These are phyloP conservation scores for Paspalum notatum DNA, from an alignment of 176 grass and related monocot species.

Conservation along the genomic window DNA sequence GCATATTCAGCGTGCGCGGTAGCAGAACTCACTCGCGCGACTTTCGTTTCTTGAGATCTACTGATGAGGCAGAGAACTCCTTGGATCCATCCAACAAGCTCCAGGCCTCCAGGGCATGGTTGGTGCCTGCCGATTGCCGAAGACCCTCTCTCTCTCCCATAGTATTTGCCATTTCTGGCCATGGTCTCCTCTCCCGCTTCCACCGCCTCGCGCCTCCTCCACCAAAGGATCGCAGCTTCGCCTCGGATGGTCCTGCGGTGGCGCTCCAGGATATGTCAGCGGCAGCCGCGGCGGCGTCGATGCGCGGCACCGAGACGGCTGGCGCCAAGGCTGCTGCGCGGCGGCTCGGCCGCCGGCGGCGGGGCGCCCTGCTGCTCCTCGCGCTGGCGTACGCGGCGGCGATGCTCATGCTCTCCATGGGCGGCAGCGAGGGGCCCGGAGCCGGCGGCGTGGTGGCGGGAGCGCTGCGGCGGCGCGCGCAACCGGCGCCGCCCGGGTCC, in stretches of 20 bases:
- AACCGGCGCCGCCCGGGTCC: slow-evolving; percentile 57
- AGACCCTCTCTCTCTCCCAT: not conserved
- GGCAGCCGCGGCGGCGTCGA: slow-evolving; percentile 16
- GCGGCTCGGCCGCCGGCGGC: slow-evolving; percentile 43
- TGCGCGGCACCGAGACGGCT: slow-evolving; percentile 31
- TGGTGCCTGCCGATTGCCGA: no score
- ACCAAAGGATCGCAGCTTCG: not conserved
- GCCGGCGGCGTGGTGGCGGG: slow-evolving; percentile 38
- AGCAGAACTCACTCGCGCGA: no score
- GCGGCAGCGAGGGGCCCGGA: slow-evolving; percentile 25
- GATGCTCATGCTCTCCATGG: slow-evolving; percentile 50
- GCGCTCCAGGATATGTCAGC: slow-evolving; percentile 23
- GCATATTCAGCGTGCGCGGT: no score
- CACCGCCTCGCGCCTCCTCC: not conserved
- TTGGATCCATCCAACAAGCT: no score
- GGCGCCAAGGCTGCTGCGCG: slow-evolving; percentile 31
- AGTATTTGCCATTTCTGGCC: slow-evolving; percentile 32
- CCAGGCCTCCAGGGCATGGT: no score
- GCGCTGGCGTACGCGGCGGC: slow-evolving; percentile 57
- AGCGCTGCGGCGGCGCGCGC: slow-evolving; percentile 18
- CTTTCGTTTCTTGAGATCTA: no score
- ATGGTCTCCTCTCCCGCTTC: not conserved
- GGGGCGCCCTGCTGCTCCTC: slow-evolving; percentile 55
- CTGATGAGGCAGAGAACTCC: no score
- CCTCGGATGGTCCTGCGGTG: slow-evolving; percentile 32